Evolutionary conservation across 169 alveolate species (phyloP).

Genomic region (Cyclospora cayetanensis): DNA sequence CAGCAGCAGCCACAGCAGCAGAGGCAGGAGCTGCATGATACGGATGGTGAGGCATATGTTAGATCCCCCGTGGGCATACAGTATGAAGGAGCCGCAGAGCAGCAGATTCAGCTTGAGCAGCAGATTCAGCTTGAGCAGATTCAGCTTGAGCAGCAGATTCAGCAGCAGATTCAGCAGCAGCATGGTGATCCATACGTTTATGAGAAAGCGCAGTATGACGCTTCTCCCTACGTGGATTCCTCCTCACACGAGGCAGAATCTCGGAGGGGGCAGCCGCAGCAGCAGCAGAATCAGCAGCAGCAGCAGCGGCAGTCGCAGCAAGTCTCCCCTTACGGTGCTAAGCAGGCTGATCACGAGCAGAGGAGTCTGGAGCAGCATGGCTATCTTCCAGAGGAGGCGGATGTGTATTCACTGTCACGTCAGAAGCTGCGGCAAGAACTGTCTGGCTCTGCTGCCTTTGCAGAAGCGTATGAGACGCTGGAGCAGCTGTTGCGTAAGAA

Average conservation of each 20-base stretch:
- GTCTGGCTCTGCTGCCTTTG: not conserved
- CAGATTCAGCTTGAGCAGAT: too few relatives aligned
- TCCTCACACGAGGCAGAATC: not conserved
- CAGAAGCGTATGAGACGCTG: not conserved
- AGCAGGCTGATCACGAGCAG: constrained; percentile 23
- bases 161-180: too few relatives aligned
- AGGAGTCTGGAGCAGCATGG: not conserved
- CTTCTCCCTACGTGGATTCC: too few relatives aligned
- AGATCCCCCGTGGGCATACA: not conserved
- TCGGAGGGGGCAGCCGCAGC: not conserved
- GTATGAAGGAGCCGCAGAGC: not conserved
- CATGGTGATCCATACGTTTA: too few relatives aligned
- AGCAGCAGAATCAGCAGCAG: constrained; percentile 27
- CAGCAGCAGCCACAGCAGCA: not conserved
- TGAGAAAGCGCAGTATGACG: too few relatives aligned
- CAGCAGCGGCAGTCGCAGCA: constrained; percentile 10
- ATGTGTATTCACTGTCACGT: not conserved
- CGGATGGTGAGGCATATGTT: too few relatives aligned
- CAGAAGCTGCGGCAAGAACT: not conserved
- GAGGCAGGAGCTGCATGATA: constrained; percentile 9
- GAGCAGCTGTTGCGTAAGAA: not conserved
- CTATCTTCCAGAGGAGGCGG: not conserved
- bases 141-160: too few relatives aligned
- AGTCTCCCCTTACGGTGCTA: not conserved
- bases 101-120: too few relatives aligned